A percentile compares a stretch with the other conserved stretches of the same genome.
Conservation (phyloP, 2,329 filamentous ascomycete genomes). For the Pseudocercospora macadamiae region DNA sequence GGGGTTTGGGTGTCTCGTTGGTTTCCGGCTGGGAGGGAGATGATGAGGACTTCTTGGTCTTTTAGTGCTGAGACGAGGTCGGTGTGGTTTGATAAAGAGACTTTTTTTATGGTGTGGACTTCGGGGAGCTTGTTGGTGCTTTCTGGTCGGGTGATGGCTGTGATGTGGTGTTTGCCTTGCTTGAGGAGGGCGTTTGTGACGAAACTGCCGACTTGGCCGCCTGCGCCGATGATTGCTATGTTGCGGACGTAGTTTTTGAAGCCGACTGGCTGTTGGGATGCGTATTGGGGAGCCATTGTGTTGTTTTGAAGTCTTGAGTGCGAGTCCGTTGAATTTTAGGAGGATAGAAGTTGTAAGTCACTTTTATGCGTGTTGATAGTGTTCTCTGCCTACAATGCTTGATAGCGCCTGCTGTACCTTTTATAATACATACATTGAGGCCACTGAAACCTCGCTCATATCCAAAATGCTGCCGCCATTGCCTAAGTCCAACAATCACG, state of each 20-base stretch:
- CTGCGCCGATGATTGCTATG: constrained; percentile 44
- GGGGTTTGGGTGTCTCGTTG: constrained; percentile 29
- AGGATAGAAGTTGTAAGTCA: no score
- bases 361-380: no score
- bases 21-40: constrained; percentile 36
- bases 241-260: constrained; percentile 35
- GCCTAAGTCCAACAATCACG: background rate
- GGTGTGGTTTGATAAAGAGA: constrained; percentile 32
- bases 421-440: background rate
- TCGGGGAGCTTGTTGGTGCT: constrained; percentile 43
- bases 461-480: background rate
- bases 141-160: constrained; percentile 45
- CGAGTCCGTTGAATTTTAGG: no score
- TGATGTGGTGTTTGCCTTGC: constrained; percentile 39
- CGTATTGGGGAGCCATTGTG: constrained; percentile 7
- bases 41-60: constrained; percentile 40
- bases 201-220: constrained; percentile 38
- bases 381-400: background rate
- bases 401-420: background rate
- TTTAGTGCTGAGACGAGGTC: constrained; percentile 32
- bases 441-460: background rate
- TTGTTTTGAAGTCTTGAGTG: no score
- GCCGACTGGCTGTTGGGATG: constrained; percentile 7
- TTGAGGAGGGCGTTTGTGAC: constrained; percentile 38
- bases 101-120: constrained; percentile 27